Percentiles rank a stretch among this genome's conserved stretches.
phyloP scores from a whole-genome alignment of 2,329 filamentous ascomycete species.

The Diaporthe batatas region DNA sequence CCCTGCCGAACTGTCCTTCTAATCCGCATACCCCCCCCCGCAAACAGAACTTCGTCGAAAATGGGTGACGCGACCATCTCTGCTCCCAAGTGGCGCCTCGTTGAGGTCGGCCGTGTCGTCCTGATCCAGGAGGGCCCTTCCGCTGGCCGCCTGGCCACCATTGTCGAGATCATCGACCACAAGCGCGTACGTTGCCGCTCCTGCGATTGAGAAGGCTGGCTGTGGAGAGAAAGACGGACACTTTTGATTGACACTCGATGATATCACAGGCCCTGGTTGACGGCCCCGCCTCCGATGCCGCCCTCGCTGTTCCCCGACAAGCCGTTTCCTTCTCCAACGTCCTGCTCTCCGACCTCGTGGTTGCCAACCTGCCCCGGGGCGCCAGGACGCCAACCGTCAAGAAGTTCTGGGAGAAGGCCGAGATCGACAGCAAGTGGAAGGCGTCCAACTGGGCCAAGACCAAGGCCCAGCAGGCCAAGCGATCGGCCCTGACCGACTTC shows the following conservation, averaged over 20 bases:
- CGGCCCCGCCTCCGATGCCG: constrained; percentile 86
- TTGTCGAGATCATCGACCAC: constrained; percentile 99
- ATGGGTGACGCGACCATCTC: constrained; percentile 88
- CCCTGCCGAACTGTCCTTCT: constrained; percentile 42
- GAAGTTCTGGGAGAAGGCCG: constrained; percentile 90
- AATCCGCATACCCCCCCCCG: constrained; percentile 44
- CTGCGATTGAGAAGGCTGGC: constrained; percentile 36
- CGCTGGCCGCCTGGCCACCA: constrained; percentile 88
- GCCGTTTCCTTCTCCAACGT: constrained; percentile 83
- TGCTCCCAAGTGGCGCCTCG: constrained; percentile 90
- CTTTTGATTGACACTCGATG: constrained; percentile 48
- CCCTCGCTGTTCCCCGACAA: constrained; percentile 88
- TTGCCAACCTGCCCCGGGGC: constrained; percentile 87
- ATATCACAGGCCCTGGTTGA: constrained; percentile 87
- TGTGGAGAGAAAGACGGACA: constrained; percentile 14
- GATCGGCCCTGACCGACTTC: constrained; percentile 95
- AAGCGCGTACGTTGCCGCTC: constrained; percentile 87
- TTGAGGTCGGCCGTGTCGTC: constrained; percentile 98
- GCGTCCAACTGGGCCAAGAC: constrained; percentile 95
- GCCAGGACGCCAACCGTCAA: constrained; percentile 86
- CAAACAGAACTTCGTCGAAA: constrained; percentile 71
- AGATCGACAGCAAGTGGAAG: constrained; percentile 94
- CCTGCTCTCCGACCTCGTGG: constrained; percentile 90
- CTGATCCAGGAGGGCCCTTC: constrained; percentile 87
- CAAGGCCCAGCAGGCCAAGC: constrained; percentile 85